These are phyloP conservation scores for Posidonia oceanica DNA, from an alignment of 116 monocot species.

Conservation along the genomic window DNA sequence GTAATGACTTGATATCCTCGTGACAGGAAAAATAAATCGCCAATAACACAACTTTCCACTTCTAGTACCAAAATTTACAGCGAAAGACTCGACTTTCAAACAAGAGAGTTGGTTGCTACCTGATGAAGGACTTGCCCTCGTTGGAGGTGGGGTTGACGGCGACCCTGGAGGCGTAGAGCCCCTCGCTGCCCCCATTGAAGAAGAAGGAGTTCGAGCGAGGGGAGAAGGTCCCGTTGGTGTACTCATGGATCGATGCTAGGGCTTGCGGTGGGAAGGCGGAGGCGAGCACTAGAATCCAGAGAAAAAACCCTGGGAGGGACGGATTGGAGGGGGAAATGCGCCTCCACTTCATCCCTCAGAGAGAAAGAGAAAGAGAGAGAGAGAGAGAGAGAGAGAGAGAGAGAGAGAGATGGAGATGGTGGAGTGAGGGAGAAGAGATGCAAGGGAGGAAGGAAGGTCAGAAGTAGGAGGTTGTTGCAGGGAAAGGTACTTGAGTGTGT, in stretches of 20 bases:
- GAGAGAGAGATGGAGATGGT: no score
- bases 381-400: no score
- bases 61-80: background rate
- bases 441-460: no score
- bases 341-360: no score
- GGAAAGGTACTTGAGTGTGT: no score
- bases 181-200: conserved; percentile 98
- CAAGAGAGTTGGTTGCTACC: conserved; percentile 9
- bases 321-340: no score
- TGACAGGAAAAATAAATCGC: no score
- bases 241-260: conserved; percentile 77
- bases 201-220: conserved; percentile 88
- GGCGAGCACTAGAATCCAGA: background rate
- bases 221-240: conserved; percentile 40
- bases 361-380: no score
- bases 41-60: background rate
- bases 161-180: conserved; percentile 60
- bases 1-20: no score
- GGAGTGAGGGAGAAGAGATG: no score
- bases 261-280: conserved; percentile 3
- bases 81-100: background rate
- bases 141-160: conserved; percentile 18
- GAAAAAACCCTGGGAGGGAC: no score
- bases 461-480: no score
- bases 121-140: conserved; percentile 65